Evolutionary conservation across 1,284 basidiomycete species (phyloP).

Genomic region (Marasmius oreades): DNA sequence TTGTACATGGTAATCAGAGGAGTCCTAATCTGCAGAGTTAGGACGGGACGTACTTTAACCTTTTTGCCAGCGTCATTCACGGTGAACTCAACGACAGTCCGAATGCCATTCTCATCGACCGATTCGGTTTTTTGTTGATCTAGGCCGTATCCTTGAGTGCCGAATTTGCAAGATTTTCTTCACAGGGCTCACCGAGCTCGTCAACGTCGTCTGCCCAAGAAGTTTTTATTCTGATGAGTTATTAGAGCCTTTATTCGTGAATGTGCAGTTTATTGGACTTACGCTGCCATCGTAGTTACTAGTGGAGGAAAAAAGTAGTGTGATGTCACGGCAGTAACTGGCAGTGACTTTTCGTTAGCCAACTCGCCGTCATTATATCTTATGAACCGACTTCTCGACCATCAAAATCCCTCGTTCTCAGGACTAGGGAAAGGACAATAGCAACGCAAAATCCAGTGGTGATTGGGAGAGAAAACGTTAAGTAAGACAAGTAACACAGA

Average conservation of each 20-base stretch:
- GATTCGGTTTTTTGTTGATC: slow-evolving; percentile 46
- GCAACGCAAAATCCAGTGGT: too few species aligned
- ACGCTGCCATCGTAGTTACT: not conserved
- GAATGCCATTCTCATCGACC: slow-evolving; percentile 86
- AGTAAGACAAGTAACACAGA: too few species aligned
- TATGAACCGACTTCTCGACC: too few species aligned
- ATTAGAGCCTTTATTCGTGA: too few species aligned
- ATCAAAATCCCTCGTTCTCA: too few species aligned
- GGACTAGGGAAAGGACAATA: too few species aligned
- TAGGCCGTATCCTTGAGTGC: slow-evolving; percentile 12
- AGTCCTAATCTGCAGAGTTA: not conserved
- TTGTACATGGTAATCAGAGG: not conserved
- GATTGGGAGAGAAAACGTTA: too few species aligned
- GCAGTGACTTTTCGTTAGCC: too few species aligned
- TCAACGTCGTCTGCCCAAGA: slow-evolving; percentile 86
- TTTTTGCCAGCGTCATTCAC: slow-evolving; percentile 93
- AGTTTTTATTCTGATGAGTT: slow-evolving; percentile 49
- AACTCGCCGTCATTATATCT: too few species aligned
- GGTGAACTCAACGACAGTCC: slow-evolving; percentile 81
- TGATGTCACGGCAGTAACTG: too few species aligned
- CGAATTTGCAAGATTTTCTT: not conserved
- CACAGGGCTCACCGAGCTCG: slow-evolving; percentile 50
- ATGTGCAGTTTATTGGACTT: too few species aligned
- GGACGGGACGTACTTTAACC: slow-evolving; percentile 74
- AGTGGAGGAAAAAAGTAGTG: not conserved